Evolutionary conservation across 495 filamentous ascomycete species (phyloP), one percentile per base, ranked within the genome.

Genomic region (Trichoderma parareesei): DNA sequence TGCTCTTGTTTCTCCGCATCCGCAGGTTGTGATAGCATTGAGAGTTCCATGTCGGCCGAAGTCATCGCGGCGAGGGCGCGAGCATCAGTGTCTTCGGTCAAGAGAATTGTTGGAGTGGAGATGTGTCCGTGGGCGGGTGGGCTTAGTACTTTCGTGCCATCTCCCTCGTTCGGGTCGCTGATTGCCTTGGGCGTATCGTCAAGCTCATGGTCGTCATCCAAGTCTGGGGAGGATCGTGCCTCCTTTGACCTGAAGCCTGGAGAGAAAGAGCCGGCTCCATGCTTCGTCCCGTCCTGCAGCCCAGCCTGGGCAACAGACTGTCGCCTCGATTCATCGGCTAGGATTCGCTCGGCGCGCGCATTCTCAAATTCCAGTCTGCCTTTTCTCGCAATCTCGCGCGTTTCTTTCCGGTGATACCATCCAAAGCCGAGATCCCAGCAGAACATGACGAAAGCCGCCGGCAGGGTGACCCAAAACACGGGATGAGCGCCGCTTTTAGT

Each of bases 391-490:
- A 87, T 85, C 61, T 83, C 77, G 10, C 85, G 80, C 0, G 86
- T 88, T 61, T 85, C 79, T 11, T 82, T 67, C 27, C 85, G 76
- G 65, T 84, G 73, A 27, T 76, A 46, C 85, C 85, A 88, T 3
- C 85, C 86, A 55, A 78, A 83, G 0, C 66, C 70, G 27, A 88
- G 37, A 71, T 88, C 86, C 81, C 83, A 87, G 41, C 75, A 79
- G 62, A 88, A 81, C 84, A 87, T 85, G 65, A 88, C 74, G 37
- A 83, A 74, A 1, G 86, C 86, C 33, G 82, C 86, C 5, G 86
- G 86, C 11, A 87, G 67, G 1, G 86, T 88, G 0, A 88, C 79
- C 70, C 79, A 88, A 69, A 77, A 88, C 0, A 87, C 86, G 4
- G 79, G 83, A 68, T 76, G 71, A 48, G 79, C 73, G 16, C 73